Evolutionary conservation across 2,329 filamentous ascomycete species (phyloP), one percentile per base, ranked within the genome.

Genomic region (Xylaria hypoxylon): DNA sequence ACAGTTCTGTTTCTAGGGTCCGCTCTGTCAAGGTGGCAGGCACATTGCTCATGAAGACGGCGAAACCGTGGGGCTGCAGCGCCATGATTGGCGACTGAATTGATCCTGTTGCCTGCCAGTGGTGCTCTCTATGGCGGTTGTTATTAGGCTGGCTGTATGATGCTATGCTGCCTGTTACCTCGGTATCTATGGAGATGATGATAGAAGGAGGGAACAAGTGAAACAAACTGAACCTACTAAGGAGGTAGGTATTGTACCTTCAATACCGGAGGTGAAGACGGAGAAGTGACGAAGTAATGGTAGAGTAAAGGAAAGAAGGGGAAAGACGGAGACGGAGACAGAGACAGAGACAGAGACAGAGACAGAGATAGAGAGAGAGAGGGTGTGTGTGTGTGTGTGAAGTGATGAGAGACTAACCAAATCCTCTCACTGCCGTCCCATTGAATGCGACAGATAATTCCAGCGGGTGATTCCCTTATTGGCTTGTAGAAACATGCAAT

Each of bases 41-140:
- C 15, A 87, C 76, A 11, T 81, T 80, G 15, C 59, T 68, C 35
- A 87, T 71, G 40, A 81, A 81, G 11, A 84, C 79, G 67, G 87
- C 84, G 81, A 87, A 59, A 6, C 74, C 70, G 11, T n/a, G 60
- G 35, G 62, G 52, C 13, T 35, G 44, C 35, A 31, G 33, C 2
- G 67, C 44, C 70, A 73, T 74, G 53, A 47, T 63, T 22, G 58
- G 26, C 11, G 56, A 33, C 15, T 5, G 33, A n/a, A 28, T 38
- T 10, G 53, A 44, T 40, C 15, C 31, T 8, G 22, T 3, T 50
- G 10, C 13, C 17, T 59, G 15, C 13, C 8, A 13, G 48, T 51
- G 48, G 11, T 19, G 22, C 7, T 33, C 35, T 38, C 2, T 63
- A 26, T 38, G 35, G 5, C 8, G 28, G 5, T 31, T 31, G n/a